A percentile compares a stretch with the other conserved stretches of the same genome.
phyloP scores from a whole-genome alignment of 108 stramenopile species.

The Skeletonema potamos region DNA sequence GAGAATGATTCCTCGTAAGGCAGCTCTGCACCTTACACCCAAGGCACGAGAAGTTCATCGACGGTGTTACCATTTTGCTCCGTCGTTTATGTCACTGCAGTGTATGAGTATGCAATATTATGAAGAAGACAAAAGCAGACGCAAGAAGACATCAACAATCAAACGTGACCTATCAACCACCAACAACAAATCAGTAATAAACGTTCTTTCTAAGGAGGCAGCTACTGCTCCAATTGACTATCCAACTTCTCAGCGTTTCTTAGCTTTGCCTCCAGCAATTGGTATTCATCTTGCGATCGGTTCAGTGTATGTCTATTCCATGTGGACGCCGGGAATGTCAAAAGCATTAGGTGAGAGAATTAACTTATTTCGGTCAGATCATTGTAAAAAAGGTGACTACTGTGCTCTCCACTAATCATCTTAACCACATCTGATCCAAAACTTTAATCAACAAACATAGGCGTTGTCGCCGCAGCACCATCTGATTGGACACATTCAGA shows the following conservation, averaged over 20 bases:
- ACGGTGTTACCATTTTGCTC: neutral
- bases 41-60: slow-evolving; percentile 46
- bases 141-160: neutral
- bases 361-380: too few relatives aligned
- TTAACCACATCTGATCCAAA: too few relatives aligned
- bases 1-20: slow-evolving; percentile 60
- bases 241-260: slow-evolving; percentile 21
- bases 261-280: slow-evolving; percentile 51
- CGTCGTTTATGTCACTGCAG: neutral
- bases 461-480: slow-evolving; percentile 56
- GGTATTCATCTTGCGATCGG: slow-evolving; percentile 59
- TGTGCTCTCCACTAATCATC: too few relatives aligned
- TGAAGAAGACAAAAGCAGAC: neutral
- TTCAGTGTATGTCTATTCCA: slow-evolving; percentile 55
- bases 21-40: slow-evolving; percentile 69
- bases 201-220: slow-evolving; percentile 28
- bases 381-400: too few relatives aligned
- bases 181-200: neutral
- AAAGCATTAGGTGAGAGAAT: slow-evolving; percentile 19
- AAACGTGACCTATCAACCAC: neutral
- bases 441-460: too few relatives aligned
- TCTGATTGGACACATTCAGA: slow-evolving; percentile 57
- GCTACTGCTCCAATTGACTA: slow-evolving; percentile 20
- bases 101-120: neutral
- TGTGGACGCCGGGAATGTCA: slow-evolving; percentile 59